phyloP scores from a whole-genome alignment of 768 basidiomycete species.

The Strobilomyces echinocephalus region DNA sequence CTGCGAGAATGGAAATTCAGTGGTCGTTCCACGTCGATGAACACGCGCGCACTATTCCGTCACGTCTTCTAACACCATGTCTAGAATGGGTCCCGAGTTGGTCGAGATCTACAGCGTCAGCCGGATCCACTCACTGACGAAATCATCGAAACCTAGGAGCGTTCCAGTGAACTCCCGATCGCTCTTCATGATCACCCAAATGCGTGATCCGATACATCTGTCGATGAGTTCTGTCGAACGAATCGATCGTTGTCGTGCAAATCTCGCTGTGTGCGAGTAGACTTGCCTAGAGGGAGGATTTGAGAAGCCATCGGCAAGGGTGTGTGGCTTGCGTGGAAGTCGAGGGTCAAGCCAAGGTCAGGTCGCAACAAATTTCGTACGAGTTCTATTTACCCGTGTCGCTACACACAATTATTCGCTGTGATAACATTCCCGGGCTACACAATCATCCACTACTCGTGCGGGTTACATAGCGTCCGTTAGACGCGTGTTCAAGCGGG shows the following conservation, averaged over 20 bases:
- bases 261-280: neutral
- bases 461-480: constrained; percentile 27
- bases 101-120: neutral
- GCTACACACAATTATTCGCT: constrained; percentile 18
- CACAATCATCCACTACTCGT: constrained; percentile 21
- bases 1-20: constrained; percentile 37
- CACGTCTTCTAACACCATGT: constrained; percentile 95
- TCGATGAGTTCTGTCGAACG: constrained; percentile 79
- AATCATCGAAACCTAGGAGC: constrained; percentile 95
- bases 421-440: constrained; percentile 18
- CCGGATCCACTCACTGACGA: constrained; percentile 79
- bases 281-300: constrained; percentile 83
- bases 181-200: constrained; percentile 98
- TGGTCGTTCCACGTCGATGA: neutral
- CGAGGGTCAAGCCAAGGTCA: neutral
- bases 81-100: constrained; percentile 33
- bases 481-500: constrained; percentile 25
- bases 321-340: neutral
- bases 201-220: constrained; percentile 91
- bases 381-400: constrained; percentile 6
- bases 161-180: constrained; percentile 97
- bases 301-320: constrained; percentile 77
- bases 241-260: neutral
- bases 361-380: constrained; percentile 8
- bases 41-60: constrained; percentile 76